These are phyloP conservation scores for Leishmania tropica DNA, from an alignment of 208 protist genomes.

Conservation along the genomic window DNA sequence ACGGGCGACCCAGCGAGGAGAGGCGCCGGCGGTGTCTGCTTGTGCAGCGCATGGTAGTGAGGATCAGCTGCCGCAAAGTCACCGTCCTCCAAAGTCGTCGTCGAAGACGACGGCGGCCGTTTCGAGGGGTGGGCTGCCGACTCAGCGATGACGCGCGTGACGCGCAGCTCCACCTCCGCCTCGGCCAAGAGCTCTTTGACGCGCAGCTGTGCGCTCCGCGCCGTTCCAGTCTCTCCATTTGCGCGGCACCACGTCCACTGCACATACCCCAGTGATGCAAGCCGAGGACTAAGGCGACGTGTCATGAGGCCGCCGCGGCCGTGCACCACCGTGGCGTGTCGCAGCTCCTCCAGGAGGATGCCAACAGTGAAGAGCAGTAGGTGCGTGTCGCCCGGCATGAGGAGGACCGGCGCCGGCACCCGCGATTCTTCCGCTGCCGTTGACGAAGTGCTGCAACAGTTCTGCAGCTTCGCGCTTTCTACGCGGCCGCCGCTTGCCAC, in stretches of 20 bases:
- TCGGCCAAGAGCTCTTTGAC: slow-evolving; percentile 32
- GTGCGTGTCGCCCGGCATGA: slow-evolving; percentile 47
- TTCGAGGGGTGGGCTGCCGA: not conserved
- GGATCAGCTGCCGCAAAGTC: not conserved
- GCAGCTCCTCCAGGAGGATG: slow-evolving; percentile 35
- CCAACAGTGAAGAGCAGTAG: slow-evolving; percentile 39
- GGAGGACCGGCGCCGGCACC: not conserved
- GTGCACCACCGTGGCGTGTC: slow-evolving; percentile 33
- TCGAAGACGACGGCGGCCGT: not conserved
- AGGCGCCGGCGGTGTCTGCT: not conserved
- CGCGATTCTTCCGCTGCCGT: not conserved
- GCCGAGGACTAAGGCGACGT: slow-evolving; percentile 12
- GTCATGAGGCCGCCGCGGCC: slow-evolving; percentile 17
- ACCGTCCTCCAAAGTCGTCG: not conserved
- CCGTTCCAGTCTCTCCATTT: slow-evolving; percentile 59
- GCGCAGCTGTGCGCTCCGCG: slow-evolving; percentile 34
- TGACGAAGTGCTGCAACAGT: not conserved
- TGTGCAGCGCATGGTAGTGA: not conserved
- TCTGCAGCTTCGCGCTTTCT: not conserved
- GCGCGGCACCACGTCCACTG: slow-evolving; percentile 54
- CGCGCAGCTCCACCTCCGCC: slow-evolving; percentile 40
- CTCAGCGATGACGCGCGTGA: not conserved
- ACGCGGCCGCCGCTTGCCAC: not conserved
- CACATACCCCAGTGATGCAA: slow-evolving; percentile 53
- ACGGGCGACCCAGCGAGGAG: slow-evolving; percentile 34